Base-by-base conservation (phyloP, 1,284 basidiomycete species). In the Testicularia cyperi region DNA sequence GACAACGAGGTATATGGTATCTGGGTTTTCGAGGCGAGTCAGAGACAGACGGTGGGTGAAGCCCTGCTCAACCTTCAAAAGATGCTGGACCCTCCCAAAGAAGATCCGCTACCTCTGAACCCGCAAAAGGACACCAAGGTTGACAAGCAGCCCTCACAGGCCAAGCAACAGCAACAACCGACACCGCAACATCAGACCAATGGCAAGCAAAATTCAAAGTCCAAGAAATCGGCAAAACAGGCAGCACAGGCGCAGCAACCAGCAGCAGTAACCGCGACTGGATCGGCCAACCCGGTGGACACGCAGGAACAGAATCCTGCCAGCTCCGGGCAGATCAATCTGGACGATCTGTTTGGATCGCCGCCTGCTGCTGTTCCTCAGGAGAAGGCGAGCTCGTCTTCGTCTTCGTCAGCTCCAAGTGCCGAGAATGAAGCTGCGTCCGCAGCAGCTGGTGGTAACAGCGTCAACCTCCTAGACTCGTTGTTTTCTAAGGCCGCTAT, bases 1-100 rank as follows among this genome's bases (percentile, higher is more conserved):
- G 40, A 61, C 48, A 76, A 75, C 23, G 68, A 76, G 20, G 86
- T 84, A 2, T 82, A 88, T 49, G 88, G 88, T 3, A 79, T 91
- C 8, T 92, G 89, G 89, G 86, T 86, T 74, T 85, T 84, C 65
- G 82, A 86, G 23, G 83, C 83, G 13, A 84, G 85, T 43, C 83
- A 85, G 24, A 81, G 88, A 30, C 85, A 86, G 68, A 82, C 83
- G 19, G 80, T 90, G 72, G 83, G 77, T 12, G 44, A 72, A 18
- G 48, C 60, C 34, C 69, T 78, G 72, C 40, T 73, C 20, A 51
- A 48, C 22, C 38, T 68, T 30, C 65, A 64, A 36, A 24, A 57
- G 39, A 68, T 48, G 47, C 36, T 20, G 21, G 47, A 54, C 14
- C 40, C 48, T 16, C 58, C 66, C 18, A 35, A 36, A 20, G 47